Base-by-base conservation (phyloP, 1,284 basidiomycete genomes). In the Tremellales sp. region DNA sequence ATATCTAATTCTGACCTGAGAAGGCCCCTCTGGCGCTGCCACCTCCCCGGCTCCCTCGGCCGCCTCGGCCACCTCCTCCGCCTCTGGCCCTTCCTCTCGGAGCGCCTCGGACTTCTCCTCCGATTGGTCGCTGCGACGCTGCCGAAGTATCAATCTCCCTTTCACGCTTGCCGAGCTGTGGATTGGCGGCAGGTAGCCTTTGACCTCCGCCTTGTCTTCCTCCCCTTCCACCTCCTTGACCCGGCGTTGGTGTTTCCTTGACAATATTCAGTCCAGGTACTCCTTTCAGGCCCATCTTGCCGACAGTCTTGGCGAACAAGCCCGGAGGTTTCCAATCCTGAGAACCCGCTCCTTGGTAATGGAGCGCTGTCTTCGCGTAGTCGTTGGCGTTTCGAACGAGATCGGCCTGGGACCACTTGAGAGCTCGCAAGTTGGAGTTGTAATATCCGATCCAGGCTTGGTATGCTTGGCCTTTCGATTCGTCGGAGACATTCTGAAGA, bases 381-480 rank as follows among this genome's bases (percentile, higher is more conserved):
- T 68, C 70, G 58, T 78, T 79, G 9, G 74, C 77, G 12, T 60
- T 38, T 2, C 46, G 45, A 12, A 83, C 78, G n/a, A 81, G 68
- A 18, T 73, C 63, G 27, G 70, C 67, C 31, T 68, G 68, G 16
- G 67, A 70, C 76, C 76, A 78, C 33, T 70, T 59, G 42, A 80
- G 51, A 28, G 63, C 56, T 53, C 73, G 76, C 19, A 74, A 48
- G 41, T 66, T 72, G 1, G 72, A 61, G 36, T 79, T 79, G 66
- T 84, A 83, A 64, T 81, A 84, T 8, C 83, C 83, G 37, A 85
- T 76, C 78, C 66, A 70, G 12, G 74, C 74, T 50, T 71, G 66
- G 60, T 84, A 85, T 0, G 80, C 77, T 57, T 79, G 75, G 0
- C 68, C 70, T 58, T 81, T 81, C 6, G 64, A 54, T 28, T 75